A percentile compares a stretch with the other conserved stretches of the same genome.
These are phyloP conservation scores for Leccinellum rugosiceps DNA, from an alignment of 768 basidiomycete genomes.

Conservation along the genomic window DNA sequence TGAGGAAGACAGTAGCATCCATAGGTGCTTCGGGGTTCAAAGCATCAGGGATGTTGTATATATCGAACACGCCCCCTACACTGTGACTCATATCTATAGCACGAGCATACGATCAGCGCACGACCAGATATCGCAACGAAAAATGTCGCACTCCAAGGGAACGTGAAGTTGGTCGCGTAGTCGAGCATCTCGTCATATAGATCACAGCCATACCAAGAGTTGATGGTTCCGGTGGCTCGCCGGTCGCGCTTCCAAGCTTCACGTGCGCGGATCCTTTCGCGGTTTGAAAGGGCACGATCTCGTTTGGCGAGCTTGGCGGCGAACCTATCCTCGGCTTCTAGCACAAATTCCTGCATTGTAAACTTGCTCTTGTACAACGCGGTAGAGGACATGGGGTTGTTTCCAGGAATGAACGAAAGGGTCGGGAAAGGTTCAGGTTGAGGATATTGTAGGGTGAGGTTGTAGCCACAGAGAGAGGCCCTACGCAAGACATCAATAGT, in stretches of 20 bases:
- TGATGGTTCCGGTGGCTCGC: constrained; percentile 46
- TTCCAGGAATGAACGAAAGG: constrained; percentile 17
- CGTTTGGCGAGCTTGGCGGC: constrained; percentile 19
- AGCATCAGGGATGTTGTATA: constrained; percentile 57
- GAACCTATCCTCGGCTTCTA: constrained; percentile 23
- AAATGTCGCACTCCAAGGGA: constrained; percentile 48
- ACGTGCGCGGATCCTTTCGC: constrained; percentile 24
- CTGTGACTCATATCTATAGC: constrained; percentile 17
- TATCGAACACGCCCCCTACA: constrained; percentile 38
- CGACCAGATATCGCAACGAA: neutral
- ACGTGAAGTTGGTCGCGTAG: constrained; percentile 70
- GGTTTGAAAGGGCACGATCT: constrained; percentile 21
- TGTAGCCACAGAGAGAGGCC: constrained; percentile 57
- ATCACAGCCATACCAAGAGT: constrained; percentile 65
- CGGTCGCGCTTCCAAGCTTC: constrained; percentile 46
- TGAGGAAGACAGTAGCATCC: constrained; percentile 58
- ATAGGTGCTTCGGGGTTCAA: constrained; percentile 47
- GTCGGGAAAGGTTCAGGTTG: constrained; percentile 51
- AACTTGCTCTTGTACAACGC: constrained; percentile 17
- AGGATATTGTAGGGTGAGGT: constrained; percentile 69
- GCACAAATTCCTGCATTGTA: constrained; percentile 19
- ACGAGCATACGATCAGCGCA: constrained; percentile 1
- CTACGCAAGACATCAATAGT: constrained; percentile 33
- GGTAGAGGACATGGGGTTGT: neutral
- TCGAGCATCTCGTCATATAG: constrained; percentile 64